Conservation (phyloP, 352 stramenopile species). For the Phytophthora rubi region DNA sequence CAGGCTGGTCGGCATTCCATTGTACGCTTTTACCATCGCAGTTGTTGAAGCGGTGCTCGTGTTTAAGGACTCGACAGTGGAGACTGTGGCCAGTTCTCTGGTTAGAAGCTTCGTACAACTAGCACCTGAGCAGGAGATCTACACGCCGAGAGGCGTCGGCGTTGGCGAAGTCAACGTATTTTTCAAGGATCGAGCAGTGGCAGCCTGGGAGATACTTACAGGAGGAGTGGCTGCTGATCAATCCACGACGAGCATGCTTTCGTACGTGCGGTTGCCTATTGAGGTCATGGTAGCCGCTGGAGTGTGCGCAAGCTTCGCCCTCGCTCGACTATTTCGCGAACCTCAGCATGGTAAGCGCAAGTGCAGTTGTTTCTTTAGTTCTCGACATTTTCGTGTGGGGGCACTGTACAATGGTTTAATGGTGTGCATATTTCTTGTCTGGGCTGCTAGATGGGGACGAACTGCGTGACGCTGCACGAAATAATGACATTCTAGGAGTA, state of each 20-base stretch:
- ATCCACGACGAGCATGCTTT: slow-evolving; percentile 12
- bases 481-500: slow-evolving; percentile 73
- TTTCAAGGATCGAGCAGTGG: slow-evolving; percentile 16
- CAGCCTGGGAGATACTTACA: slow-evolving; percentile 29
- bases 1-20: slow-evolving; percentile 68
- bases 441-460: slow-evolving; percentile 69
- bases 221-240: slow-evolving; percentile 3
- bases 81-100: slow-evolving; percentile 27
- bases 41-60: slow-evolving; percentile 55
- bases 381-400: background rate
- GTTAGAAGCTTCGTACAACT: slow-evolving; percentile 42
- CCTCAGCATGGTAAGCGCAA: slow-evolving; percentile 63
- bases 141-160: slow-evolving; percentile 22
- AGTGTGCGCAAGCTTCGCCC: slow-evolving; percentile 61
- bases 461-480: slow-evolving; percentile 70
- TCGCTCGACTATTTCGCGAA: slow-evolving; percentile 73
- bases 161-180: slow-evolving; percentile 12
- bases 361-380: background rate
- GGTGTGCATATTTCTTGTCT: background rate
- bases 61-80: slow-evolving; percentile 53
- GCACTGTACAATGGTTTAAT: background rate
- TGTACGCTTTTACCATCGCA: slow-evolving; percentile 65
- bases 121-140: slow-evolving; percentile 35
- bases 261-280: slow-evolving; percentile 45
- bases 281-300: slow-evolving; percentile 56